These are phyloP conservation scores for Cryptococcus sp. DNA, from an alignment of 1,284 basidiomycete species.

Conservation along the genomic window DNA sequence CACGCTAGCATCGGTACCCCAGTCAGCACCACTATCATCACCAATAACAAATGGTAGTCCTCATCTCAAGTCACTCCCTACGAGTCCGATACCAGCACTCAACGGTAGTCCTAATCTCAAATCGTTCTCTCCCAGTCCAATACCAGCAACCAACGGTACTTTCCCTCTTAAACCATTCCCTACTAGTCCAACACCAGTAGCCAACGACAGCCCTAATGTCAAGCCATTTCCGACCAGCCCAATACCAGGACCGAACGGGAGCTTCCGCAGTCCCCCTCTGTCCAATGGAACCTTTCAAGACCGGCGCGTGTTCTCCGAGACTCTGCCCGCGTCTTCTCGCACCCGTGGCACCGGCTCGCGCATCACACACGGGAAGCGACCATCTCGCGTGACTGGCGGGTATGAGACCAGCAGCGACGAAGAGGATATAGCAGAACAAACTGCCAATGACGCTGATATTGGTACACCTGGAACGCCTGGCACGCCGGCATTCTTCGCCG, in stretches of 20 bases:
- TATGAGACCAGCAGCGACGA: slow-evolving; percentile 42
- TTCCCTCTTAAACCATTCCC: not conserved
- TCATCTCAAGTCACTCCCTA: slow-evolving; percentile 6
- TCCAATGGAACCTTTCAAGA: slow-evolving; percentile 12
- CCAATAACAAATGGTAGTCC: slow-evolving; percentile 4
- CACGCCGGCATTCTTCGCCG: not conserved
- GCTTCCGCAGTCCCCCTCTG: slow-evolving; percentile 6
- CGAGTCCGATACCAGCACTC: not conserved
- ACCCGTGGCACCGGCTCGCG: slow-evolving; percentile 11
- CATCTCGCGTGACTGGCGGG: slow-evolving; percentile 41
- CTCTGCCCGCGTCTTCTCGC: slow-evolving; percentile 4
- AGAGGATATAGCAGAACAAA: slow-evolving; percentile 9
- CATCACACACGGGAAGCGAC: slow-evolving; percentile 24
- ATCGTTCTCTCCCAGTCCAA: not conserved
- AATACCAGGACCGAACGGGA: not conserved
- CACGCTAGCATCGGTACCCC: slow-evolving; percentile 9
- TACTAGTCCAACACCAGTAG: not conserved
- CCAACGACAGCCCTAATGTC: not conserved
- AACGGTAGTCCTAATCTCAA: not conserved
- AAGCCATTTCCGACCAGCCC: not conserved
- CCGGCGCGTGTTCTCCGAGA: slow-evolving; percentile 27
- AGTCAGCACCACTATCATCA: slow-evolving; percentile 5
- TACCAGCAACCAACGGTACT: not conserved
- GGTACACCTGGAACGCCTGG: slow-evolving; percentile 4
- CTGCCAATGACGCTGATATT: not conserved